phyloP scores from a whole-genome alignment of 2,329 filamentous ascomycete species.

The Penicillium hesseltinei region DNA sequence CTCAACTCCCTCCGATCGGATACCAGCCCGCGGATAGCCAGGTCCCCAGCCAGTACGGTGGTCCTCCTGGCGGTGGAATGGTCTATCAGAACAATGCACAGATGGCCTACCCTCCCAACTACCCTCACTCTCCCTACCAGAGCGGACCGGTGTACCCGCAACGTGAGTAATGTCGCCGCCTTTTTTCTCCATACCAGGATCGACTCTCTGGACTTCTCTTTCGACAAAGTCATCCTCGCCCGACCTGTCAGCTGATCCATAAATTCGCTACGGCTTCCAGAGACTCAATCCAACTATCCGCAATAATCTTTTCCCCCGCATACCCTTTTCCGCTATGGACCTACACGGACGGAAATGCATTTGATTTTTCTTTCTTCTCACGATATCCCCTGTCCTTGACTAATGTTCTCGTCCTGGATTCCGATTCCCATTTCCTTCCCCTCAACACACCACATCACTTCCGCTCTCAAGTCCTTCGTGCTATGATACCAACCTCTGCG shows the following conservation, averaged over 20 bases:
- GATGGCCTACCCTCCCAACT: constrained; percentile 48
- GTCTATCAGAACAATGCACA: constrained; percentile 51
- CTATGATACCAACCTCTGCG: constrained; percentile 39
- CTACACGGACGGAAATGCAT: constrained; percentile 18
- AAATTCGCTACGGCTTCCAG: constrained; percentile 32
- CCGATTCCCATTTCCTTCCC: constrained; percentile 8
- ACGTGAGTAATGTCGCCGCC: constrained; percentile 43
- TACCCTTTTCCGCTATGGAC: constrained; percentile 22
- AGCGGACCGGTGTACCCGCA: constrained; percentile 51
- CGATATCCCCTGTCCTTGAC: constrained; percentile 35
- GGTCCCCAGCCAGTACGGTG: constrained; percentile 62
- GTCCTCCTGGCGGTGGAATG: constrained; percentile 50
- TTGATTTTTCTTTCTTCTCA: constrained; percentile 31
- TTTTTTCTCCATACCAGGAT: constrained; percentile 13
- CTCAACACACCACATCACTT: neutral
- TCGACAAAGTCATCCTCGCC: constrained; percentile 16
- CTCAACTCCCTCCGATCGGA: constrained; percentile 72
- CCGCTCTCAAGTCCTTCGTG: constrained; percentile 27
- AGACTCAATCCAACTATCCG: constrained; percentile 38
- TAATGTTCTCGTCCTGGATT: constrained; percentile 35
- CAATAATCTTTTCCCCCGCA: constrained; percentile 32
- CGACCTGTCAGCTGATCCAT: constrained; percentile 25
- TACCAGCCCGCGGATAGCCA: constrained; percentile 62
- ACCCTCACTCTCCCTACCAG: constrained; percentile 53
- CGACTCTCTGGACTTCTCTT: constrained; percentile 19